Conservation (phyloP, 352 stramenopile species). For the Pythium scleroteichum region DNA sequence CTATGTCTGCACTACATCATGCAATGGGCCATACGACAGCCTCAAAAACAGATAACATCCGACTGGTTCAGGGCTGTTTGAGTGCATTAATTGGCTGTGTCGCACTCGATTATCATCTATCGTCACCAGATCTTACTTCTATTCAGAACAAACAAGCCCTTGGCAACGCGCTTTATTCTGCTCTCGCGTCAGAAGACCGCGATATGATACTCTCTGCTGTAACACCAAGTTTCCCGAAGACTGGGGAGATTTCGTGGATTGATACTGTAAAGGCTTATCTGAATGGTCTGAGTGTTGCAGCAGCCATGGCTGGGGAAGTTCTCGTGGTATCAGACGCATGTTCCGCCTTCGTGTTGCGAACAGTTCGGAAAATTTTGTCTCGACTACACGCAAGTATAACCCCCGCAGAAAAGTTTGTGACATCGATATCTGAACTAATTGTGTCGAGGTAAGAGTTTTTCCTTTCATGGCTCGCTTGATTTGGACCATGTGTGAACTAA, state of each 20-base stretch:
- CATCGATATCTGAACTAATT: not conserved
- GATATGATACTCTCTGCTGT: slow-evolving; percentile 5
- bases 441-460: slow-evolving; percentile 7
- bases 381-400: slow-evolving; percentile 4
- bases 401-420: not conserved
- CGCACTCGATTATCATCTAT: slow-evolving; percentile 4
- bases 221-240: not conserved
- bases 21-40: slow-evolving; percentile 12
- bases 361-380: slow-evolving; percentile 11
- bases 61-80: slow-evolving; percentile 11
- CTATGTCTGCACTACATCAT: slow-evolving; percentile 14
- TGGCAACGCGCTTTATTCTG: not conserved
- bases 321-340: not conserved
- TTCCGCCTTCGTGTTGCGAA: slow-evolving; percentile 11
- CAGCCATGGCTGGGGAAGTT: not conserved
- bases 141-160: too few relatives aligned
- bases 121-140: too few relatives aligned
- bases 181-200: slow-evolving; percentile 3
- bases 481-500: not conserved
- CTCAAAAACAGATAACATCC: not conserved
- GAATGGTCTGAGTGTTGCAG: slow-evolving; percentile 1
- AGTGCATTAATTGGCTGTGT: slow-evolving; percentile 4
- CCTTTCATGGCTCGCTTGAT: too few relatives aligned
- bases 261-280: slow-evolving; percentile 5
- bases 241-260: not conserved